Conservation (phyloP, 768 basidiomycete genomes). For the Kwoniella dejecticola region DNA sequence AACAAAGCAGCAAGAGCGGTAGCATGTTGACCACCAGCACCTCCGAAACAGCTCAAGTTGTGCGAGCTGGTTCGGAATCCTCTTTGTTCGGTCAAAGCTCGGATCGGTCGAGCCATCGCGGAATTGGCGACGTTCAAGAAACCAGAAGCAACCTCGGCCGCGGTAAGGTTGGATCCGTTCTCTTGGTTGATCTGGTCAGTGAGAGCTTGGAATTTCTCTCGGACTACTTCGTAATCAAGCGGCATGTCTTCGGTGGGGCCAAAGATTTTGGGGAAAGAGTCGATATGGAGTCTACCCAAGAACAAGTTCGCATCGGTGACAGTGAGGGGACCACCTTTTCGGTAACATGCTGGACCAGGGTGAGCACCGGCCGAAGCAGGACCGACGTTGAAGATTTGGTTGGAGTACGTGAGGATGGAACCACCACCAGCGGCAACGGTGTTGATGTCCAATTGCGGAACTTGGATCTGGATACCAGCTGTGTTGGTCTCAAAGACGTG, state of each 20-base stretch:
- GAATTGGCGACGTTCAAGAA: constrained; percentile 97
- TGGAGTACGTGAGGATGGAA: constrained; percentile 80
- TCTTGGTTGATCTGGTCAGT: constrained; percentile 70
- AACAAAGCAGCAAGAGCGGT: constrained; percentile 43
- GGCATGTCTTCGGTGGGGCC: constrained; percentile 84
- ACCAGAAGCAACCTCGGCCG: constrained; percentile 89
- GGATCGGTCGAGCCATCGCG: constrained; percentile 68
- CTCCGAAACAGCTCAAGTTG: constrained; percentile 56
- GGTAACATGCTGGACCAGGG: constrained; percentile 72
- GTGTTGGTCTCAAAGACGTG: constrained; percentile 61
- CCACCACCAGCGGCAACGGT: constrained; percentile 75
- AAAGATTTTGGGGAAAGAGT: constrained; percentile 80
- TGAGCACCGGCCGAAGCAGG: constrained; percentile 92
- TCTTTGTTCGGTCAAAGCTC: constrained; percentile 77
- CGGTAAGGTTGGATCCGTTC: constrained; percentile 60
- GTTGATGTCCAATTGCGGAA: constrained; percentile 49
- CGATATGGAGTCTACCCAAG: constrained; percentile 46
- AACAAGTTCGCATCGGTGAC: constrained; percentile 51
- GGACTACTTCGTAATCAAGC: constrained; percentile 73
- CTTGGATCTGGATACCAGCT: constrained; percentile 40
- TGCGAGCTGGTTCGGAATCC: constrained; percentile 82
- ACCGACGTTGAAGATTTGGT: constrained; percentile 88
- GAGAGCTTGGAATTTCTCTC: constrained; percentile 67
- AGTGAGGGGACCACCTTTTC: constrained; percentile 77
- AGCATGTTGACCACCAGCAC: constrained; percentile 55